Conservation (phyloP, 2,329 filamentous ascomycete genomes). For the Cercospora beticola region DNA sequence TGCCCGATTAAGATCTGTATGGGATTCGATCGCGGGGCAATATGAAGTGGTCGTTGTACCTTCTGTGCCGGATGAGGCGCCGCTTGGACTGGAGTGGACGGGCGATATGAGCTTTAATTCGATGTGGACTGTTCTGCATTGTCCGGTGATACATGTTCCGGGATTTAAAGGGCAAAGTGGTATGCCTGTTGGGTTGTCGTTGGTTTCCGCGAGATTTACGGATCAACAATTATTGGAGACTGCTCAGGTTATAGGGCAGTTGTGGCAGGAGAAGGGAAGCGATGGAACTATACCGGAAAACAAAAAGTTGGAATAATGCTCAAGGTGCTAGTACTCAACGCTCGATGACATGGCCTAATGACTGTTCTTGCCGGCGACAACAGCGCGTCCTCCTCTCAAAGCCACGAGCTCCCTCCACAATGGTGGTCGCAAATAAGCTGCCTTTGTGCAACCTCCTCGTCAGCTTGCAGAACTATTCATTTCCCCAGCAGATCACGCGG, state of each 20-base stretch:
- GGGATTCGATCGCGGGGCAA: conserved; percentile 53
- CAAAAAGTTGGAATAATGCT: neutral
- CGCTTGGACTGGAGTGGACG: conserved; percentile 54
- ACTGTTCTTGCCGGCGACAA: neutral
- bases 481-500: neutral
- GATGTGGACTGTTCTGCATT: conserved; percentile 51
- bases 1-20: conserved; percentile 56
- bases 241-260: conserved; percentile 10
- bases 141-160: conserved; percentile 62
- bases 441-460: no score
- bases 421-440: no score
- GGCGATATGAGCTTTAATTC: conserved; percentile 51
- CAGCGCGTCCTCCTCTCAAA: neutral
- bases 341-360: neutral
- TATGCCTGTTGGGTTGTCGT: conserved; percentile 60
- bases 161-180: conserved; percentile 59
- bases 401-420: no score
- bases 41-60: conserved; percentile 61
- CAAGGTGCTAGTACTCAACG: neutral
- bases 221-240: conserved; percentile 47
- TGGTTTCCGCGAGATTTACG: conserved; percentile 50
- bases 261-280: neutral
- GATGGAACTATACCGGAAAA: neutral
- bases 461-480: neutral
- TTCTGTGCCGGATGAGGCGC: conserved; percentile 61